Evolutionary conservation across 257 asterid genomes (phyloP).

Genomic region (Pogostemon cablin): DNA sequence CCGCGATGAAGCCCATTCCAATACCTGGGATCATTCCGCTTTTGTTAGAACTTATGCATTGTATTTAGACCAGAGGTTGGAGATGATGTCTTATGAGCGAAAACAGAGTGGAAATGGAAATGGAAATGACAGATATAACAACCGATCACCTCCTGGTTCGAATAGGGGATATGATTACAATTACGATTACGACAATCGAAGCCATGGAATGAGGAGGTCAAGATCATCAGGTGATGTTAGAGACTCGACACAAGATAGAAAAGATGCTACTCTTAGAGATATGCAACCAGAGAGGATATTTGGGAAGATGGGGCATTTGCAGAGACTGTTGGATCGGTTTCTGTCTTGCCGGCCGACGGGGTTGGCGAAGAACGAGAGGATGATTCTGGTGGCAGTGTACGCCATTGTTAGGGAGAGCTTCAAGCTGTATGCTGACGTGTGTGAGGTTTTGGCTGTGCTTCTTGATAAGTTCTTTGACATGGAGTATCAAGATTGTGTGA

Average conservation of each 20-base stretch:
- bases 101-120: slow-evolving; percentile 50
- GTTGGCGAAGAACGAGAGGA: slow-evolving; percentile 72
- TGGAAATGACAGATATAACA: slow-evolving; percentile 46
- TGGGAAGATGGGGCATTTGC: slow-evolving; percentile 77
- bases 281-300: slow-evolving; percentile 68
- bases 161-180: slow-evolving; percentile 52
- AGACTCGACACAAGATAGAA: slow-evolving; percentile 52
- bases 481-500: slow-evolving; percentile 77
- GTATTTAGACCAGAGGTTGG: slow-evolving; percentile 77
- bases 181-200: slow-evolving; percentile 50
- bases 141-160: slow-evolving; percentile 58
- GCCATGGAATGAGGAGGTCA: slow-evolving; percentile 64
- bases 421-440: slow-evolving; percentile 72
- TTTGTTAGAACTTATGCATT: slow-evolving; percentile 67
- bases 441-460: slow-evolving; percentile 75
- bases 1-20: slow-evolving; percentile 82
- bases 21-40: slow-evolving; percentile 78
- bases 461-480: slow-evolving; percentile 75
- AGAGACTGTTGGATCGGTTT: slow-evolving; percentile 73
- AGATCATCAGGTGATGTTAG: slow-evolving; percentile 69
- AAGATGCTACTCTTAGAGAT: slow-evolving; percentile 64
- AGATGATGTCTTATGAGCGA: slow-evolving; percentile 57
- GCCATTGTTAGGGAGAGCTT: slow-evolving; percentile 68
- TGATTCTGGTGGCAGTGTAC: slow-evolving; percentile 72
- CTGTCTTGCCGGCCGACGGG: slow-evolving; percentile 72